A percentile compares a stretch with the other conserved stretches of the same genome.
phyloP scores from a whole-genome alignment of 2,329 filamentous ascomycete species.

The Neonectria ditissima region DNA sequence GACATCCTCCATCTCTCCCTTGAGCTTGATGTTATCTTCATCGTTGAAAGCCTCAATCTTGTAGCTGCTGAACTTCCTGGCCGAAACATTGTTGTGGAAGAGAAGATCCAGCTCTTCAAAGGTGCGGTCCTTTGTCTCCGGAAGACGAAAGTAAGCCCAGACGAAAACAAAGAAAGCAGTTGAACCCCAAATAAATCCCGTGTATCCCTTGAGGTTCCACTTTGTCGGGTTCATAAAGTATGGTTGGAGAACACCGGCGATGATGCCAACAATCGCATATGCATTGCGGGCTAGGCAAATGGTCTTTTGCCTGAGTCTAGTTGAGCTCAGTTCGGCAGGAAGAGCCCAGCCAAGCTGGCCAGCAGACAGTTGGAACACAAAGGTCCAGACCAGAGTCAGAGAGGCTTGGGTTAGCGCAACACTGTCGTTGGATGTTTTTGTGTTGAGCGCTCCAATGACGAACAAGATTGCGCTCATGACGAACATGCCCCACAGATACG shows the following conservation, averaged over 20 bases:
- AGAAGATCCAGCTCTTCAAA: conserved; percentile 66
- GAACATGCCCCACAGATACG: conserved; percentile 59
- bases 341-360: conserved; percentile 53
- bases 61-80: conserved; percentile 32
- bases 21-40: background rate
- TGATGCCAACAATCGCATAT: conserved; percentile 35
- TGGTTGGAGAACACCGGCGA: conserved; percentile 46
- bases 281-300: conserved; percentile 48
- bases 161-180: conserved; percentile 41
- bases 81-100: conserved; percentile 52
- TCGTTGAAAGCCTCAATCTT: conserved; percentile 20
- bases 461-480: conserved; percentile 54
- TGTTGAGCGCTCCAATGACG: conserved; percentile 57
- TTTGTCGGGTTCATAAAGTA: conserved; percentile 54
- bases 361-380: conserved; percentile 51
- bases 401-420: conserved; percentile 51
- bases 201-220: conserved; percentile 54
- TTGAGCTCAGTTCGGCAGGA: conserved; percentile 48
- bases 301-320: conserved; percentile 48
- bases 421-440: conserved; percentile 39
- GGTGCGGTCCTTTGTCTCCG: conserved; percentile 63
- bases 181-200: conserved; percentile 51
- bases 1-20: background rate
- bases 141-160: conserved; percentile 60
- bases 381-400: conserved; percentile 50